Percentiles rank a stretch among this genome's conserved stretches.
Evolutionary conservation across 2,329 filamentous ascomycete genomes (phyloP).

Genomic region (Epichloe amarillans): DNA sequence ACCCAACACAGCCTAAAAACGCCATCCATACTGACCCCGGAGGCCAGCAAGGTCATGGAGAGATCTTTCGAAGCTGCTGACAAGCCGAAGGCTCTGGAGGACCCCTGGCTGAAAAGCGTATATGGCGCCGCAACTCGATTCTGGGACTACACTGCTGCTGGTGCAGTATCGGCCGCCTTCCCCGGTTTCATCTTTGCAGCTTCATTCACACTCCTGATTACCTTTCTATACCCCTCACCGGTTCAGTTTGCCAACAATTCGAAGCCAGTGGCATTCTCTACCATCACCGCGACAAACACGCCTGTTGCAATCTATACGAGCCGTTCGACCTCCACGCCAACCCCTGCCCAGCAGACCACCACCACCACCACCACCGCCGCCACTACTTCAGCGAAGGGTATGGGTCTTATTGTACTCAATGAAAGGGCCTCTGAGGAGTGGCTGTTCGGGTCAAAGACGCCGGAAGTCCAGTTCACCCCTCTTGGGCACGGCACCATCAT

Average conservation of each 20-base stretch:
- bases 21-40: constrained; percentile 27
- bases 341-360: not conserved
- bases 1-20: constrained; percentile 33
- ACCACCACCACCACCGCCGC: not conserved
- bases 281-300: constrained; percentile 11
- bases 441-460: constrained; percentile 21
- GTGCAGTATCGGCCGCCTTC: constrained; percentile 10
- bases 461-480: constrained; percentile 18
- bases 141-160: constrained; percentile 1
- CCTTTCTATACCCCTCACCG: constrained; percentile 16
- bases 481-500: constrained; percentile 36
- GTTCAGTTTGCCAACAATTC: not conserved
- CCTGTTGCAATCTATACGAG: constrained; percentile 6
- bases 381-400: constrained; percentile 9
- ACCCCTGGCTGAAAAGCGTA: not conserved
- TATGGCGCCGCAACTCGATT: not conserved
- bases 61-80: constrained; percentile 4
- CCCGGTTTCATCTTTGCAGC: constrained; percentile 14
- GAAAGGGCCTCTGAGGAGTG: constrained; percentile 19
- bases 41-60: constrained; percentile 18
- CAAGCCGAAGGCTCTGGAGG: not conserved
- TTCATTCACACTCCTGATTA: constrained; percentile 13
- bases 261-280: constrained; percentile 6
- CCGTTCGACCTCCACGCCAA: constrained; percentile 4
- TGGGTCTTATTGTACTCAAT: constrained; percentile 18